Evolutionary conservation across 129 eudicot species (phyloP), one percentile per base, ranked within the genome.

Genomic region (Solidago caesia): DNA sequence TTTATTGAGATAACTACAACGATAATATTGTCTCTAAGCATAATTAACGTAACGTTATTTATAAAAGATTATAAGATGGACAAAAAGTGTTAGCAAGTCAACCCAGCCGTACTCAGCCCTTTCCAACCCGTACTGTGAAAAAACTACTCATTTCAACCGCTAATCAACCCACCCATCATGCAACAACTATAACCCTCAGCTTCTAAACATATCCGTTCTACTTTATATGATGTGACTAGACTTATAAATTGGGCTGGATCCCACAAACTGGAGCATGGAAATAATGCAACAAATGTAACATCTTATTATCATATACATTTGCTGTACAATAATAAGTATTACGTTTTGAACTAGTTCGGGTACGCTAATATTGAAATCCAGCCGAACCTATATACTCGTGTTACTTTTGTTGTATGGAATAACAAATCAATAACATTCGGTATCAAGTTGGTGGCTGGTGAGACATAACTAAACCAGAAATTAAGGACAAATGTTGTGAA

Each of bases 181-280:
- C 39, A 33, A 33, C 39, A 2, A 1, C 39, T 33, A 33, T 33
- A 33, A 33, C 2, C 39, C 14, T 68, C 56, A 68, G 47, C 8
- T 26, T 67, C 15, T 27, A 62, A 62, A 62, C 67, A 11, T 46
- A 8, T 16, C 13, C 45, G 11, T 47, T 21, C 59, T 45, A 46
- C 43, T 27, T 16, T 33, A 45, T 25, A 68, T 27, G 15, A 68
- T 68, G 14, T 46, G 58, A 49, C 61, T 10, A 47, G 45, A 49
- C 44, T 4, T 48, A 49, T 47, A 1, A 26, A 48, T 47, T 68
- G 60, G 49, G 45, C 43, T 29, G 8, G 46, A 44, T 8, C 27
- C 48, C 10, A 68, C 7, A 68, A 68, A 49, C 5, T 68, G 58
- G 58, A 68, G 73, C 14, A 27, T 14, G 59, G 6, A 46, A 48